Conservation (phyloP, 148 eudicot genomes). For the Cornus controversa region DNA sequence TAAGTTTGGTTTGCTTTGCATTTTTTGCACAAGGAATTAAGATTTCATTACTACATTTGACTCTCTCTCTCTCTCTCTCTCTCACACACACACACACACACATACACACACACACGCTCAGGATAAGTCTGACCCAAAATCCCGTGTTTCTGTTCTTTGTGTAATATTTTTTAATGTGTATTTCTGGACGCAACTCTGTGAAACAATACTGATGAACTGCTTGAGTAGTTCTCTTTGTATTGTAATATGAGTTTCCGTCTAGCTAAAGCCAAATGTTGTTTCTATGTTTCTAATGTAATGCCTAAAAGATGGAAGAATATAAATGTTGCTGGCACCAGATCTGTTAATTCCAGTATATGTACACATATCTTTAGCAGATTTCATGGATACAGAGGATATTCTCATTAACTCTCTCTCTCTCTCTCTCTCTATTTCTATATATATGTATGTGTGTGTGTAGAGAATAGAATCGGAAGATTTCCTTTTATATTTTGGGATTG, state of each 20-base stretch:
- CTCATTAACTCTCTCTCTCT: not conserved
- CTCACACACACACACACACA: not conserved
- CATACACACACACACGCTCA: not conserved
- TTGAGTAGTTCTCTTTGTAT: not conserved
- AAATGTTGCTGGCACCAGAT: not conserved
- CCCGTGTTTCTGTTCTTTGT: conserved; percentile 1
- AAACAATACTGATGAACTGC: not conserved
- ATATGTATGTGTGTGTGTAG: too few species aligned
- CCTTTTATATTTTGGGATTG: not conserved
- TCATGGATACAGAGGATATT: not conserved
- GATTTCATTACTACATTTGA: not conserved
- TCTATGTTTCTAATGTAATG: too few species aligned
- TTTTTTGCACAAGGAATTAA: not conserved
- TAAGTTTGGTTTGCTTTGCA: conserved; percentile 37
- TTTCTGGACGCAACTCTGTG: not conserved
- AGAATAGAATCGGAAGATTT: not conserved
- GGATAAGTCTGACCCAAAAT: not conserved
- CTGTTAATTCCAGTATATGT: not conserved
- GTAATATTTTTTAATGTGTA: not conserved
- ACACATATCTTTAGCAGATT: not conserved
- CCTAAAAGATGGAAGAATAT: not conserved
- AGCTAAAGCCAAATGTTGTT: not conserved
- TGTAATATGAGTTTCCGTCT: not conserved
- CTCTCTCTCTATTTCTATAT: not conserved
- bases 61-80: conserved; percentile 12